A percentile compares a stretch with the other conserved stretches of the same genome.
Evolutionary conservation across 495 filamentous ascomycete genomes (phyloP).

Genomic region (Evernia prunastri): DNA sequence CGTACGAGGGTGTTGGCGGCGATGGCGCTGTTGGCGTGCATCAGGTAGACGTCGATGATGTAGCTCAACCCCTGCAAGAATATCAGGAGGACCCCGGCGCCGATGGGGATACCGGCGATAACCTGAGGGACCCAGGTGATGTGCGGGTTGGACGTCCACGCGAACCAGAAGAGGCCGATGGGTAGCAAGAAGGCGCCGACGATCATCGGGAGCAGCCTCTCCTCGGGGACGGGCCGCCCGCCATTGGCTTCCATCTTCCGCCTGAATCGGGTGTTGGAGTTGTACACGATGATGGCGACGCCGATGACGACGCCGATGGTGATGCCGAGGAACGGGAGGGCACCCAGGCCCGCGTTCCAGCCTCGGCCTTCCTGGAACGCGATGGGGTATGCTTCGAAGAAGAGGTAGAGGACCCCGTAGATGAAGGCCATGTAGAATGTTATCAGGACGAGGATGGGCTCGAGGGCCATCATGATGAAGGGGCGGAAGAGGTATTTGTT

Average conservation of each 20-base stretch:
- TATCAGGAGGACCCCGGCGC: slow-evolving; percentile 35
- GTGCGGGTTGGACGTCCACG: slow-evolving; percentile 40
- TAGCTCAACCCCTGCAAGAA: slow-evolving; percentile 45
- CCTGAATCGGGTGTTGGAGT: slow-evolving; percentile 35
- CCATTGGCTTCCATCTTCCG: slow-evolving; percentile 25
- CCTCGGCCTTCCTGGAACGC: slow-evolving; percentile 44
- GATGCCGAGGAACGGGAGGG: slow-evolving; percentile 50
- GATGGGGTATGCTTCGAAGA: slow-evolving; percentile 49
- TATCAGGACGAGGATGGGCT: slow-evolving; percentile 43
- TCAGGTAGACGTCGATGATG: slow-evolving; percentile 49
- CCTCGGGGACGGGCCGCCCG: slow-evolving; percentile 37
- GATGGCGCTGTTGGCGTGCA: slow-evolving; percentile 43
- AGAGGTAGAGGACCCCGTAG: slow-evolving; percentile 44
- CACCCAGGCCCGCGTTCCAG: slow-evolving; percentile 38
- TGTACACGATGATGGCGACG: slow-evolving; percentile 43
- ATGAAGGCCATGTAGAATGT: slow-evolving; percentile 43
- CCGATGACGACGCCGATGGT: slow-evolving; percentile 43
- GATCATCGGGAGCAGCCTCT: slow-evolving; percentile 47
- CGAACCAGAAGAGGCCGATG: slow-evolving; percentile 51
- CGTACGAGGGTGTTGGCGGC: slow-evolving; percentile 45
- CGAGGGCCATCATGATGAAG: slow-evolving; percentile 41
- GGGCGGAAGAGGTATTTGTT: slow-evolving; percentile 33
- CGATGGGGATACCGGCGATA: slow-evolving; percentile 31
- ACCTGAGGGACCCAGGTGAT: slow-evolving; percentile 32
- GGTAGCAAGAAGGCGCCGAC: slow-evolving; percentile 44